Percentiles rank a stretch among this genome's conserved stretches.
Evolutionary conservation across 2,329 filamentous ascomycete species (phyloP).

Genomic region (Colletotrichum karsti): DNA sequence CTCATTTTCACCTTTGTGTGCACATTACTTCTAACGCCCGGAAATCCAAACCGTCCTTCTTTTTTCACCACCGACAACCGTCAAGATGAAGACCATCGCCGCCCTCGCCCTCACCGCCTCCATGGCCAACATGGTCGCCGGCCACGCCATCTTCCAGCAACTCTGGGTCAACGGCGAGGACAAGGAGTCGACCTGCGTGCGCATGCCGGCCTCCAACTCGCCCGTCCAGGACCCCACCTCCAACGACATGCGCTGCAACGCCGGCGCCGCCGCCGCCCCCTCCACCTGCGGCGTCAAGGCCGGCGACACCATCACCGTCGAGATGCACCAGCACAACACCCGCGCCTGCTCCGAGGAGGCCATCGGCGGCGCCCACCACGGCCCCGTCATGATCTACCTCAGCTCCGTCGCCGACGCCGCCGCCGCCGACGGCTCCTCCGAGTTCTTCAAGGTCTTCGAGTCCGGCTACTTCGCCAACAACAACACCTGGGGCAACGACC

Average conservation of each 20-base stretch:
- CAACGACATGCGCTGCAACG: slow-evolving; percentile 53
- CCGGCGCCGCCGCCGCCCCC: slow-evolving; percentile 41
- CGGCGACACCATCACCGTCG: slow-evolving; percentile 49
- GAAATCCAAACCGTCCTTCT: slow-evolving; percentile 19
- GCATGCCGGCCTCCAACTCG: slow-evolving; percentile 43
- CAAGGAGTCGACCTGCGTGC: slow-evolving; percentile 22
- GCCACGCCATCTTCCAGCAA: slow-evolving; percentile 61
- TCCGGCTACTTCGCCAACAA: slow-evolving; percentile 40
- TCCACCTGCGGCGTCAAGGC: slow-evolving; percentile 37
- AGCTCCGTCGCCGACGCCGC: slow-evolving; percentile 55
- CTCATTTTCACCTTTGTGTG: slow-evolving; percentile 27
- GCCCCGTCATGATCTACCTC: slow-evolving; percentile 58
- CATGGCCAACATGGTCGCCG: slow-evolving; percentile 33
- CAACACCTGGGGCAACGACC: slow-evolving; percentile 31
- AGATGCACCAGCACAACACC: slow-evolving; percentile 55
- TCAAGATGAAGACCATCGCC: slow-evolving; percentile 28
- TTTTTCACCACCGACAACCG: not conserved
- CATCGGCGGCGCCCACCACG: slow-evolving; percentile 61
- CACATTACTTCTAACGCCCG: slow-evolving; percentile 18
- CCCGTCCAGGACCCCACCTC: slow-evolving; percentile 49
- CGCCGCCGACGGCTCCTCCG: slow-evolving; percentile 49
- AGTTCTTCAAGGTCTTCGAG: slow-evolving; percentile 63
- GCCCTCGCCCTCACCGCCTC: slow-evolving; percentile 23
- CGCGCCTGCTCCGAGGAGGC: slow-evolving; percentile 55
- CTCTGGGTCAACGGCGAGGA: slow-evolving; percentile 51